Percentiles rank a stretch among this genome's conserved stretches.
These are phyloP conservation scores for Trichoderma koningii DNA, from an alignment of 2,329 filamentous ascomycete species.

Conservation along the genomic window DNA sequence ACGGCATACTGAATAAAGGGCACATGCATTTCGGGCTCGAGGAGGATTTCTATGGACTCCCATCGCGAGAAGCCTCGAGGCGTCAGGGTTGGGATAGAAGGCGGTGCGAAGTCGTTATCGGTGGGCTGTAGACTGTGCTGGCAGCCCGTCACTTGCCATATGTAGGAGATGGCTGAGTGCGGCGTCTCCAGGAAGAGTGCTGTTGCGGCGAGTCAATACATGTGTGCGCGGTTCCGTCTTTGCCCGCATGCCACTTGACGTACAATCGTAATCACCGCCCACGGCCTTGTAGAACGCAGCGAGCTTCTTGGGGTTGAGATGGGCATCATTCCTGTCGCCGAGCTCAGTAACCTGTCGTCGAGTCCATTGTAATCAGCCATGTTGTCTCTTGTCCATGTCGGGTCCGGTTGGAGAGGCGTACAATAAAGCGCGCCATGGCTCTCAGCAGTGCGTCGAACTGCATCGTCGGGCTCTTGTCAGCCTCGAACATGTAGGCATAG, in stretches of 20 bases:
- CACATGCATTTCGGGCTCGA: constrained; percentile 86
- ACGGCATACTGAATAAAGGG: constrained; percentile 81
- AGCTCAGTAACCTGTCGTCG: constrained; percentile 55
- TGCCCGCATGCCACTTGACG: constrained; percentile 29
- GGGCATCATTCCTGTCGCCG: constrained; percentile 56
- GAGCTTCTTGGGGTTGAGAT: constrained; percentile 67
- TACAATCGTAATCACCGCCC: constrained; percentile 73
- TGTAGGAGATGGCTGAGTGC: constrained; percentile 77
- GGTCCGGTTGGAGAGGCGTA: constrained; percentile 47
- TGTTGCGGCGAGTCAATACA: constrained; percentile 35
- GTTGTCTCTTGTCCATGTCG: background rate
- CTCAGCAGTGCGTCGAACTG: constrained; percentile 68
- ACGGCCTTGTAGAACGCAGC: constrained; percentile 76
- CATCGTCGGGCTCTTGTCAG: constrained; percentile 67
- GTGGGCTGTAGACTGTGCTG: constrained; percentile 82
- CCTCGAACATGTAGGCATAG: constrained; percentile 70
- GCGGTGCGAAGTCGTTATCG: constrained; percentile 70
- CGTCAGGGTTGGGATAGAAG: constrained; percentile 80
- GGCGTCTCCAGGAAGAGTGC: constrained; percentile 77
- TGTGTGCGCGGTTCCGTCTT: background rate
- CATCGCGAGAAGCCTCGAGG: constrained; percentile 84
- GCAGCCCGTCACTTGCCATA: constrained; percentile 89
- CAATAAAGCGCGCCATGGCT: constrained; percentile 70
- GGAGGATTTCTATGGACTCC: constrained; percentile 87
- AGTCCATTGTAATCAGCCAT: constrained; percentile 31